Base-by-base conservation (phyloP, 2,329 filamentous ascomycete species). In the Aspergillus calidoustus region DNA sequence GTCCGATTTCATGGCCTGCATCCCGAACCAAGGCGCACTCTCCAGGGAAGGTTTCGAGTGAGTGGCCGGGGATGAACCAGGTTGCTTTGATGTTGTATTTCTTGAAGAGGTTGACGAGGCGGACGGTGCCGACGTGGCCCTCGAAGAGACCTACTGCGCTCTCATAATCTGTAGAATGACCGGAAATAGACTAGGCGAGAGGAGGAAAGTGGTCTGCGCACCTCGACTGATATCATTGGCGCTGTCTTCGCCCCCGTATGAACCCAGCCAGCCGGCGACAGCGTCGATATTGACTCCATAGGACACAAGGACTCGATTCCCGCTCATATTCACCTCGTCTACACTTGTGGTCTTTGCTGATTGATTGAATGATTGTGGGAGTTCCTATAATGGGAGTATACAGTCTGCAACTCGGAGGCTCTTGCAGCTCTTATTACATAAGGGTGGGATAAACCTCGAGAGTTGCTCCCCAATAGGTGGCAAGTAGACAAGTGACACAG, bases 221-320 rank as follows among this genome's bases (percentile, higher is more conserved):
- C 88, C 89, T 81, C 89, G 82, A 71, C 86, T 89, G 65, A 92
- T 91, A 68, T 92, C 90, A 69, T 84, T 90, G 1, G 85, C 87
- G 7, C 85, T 89, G 71, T 92, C 89, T 73, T 92, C 85, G 43
- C 90, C 89, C 17, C 88, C 88, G 69, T 93, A 92, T 0, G 86
- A 90, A 0, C 90, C 90, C 0, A 92, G 80, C 90, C 90, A 92
- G 8, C 90, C 89, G 1, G 89, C 86, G 1, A 92, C 88, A n/a
- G 89, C 89, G 66, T 92, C 89, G 28, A 92, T 88, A 64, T 92
- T 90, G 25, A 92, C 87, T 3, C 89, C 88, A 68, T 91, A 91
- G 66, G 84, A 78, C 48, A 83, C 81, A 43, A 86, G 80, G 53
- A 86, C 81, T 55, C 83, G 78, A 66, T 85, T 86, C 72, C 79